Evolutionary conservation across 257 asterid genomes (phyloP).

Genomic region (Solanum lycopersicoides): DNA sequence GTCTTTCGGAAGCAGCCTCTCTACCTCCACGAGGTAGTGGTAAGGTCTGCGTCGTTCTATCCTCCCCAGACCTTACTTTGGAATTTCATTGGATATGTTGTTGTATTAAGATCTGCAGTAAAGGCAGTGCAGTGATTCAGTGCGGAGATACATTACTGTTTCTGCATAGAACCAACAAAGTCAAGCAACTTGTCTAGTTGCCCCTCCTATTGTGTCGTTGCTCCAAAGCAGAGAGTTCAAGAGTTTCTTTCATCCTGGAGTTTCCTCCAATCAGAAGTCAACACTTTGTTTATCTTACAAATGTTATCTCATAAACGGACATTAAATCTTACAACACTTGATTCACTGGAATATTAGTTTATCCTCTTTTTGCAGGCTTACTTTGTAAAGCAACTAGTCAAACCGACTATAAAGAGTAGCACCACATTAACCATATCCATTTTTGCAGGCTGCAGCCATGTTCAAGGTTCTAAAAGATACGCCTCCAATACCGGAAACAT

Average conservation of each 20-base stretch:
- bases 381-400: background rate
- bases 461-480: constrained; percentile 71
- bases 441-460: constrained; percentile 70
- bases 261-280: background rate
- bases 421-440: background rate
- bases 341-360: background rate
- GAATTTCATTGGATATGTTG: background rate
- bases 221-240: background rate
- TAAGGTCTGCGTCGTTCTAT: background rate
- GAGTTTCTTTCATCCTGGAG: background rate
- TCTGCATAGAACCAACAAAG: background rate
- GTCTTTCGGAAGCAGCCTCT: background rate
- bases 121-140: background rate
- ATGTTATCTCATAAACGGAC: background rate
- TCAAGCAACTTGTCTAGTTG: background rate
- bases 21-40: background rate
- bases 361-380: background rate
- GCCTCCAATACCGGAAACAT: constrained; percentile 69
- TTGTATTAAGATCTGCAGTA: background rate
- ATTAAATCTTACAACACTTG: background rate
- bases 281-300: background rate
- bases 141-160: background rate
- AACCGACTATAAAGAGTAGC: background rate
- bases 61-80: background rate
- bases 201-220: background rate